Percentiles rank a stretch among this genome's conserved stretches.
These are phyloP conservation scores for Nothomitra cinnamomea DNA, from an alignment of 2,329 filamentous ascomycete genomes.

Conservation along the genomic window DNA sequence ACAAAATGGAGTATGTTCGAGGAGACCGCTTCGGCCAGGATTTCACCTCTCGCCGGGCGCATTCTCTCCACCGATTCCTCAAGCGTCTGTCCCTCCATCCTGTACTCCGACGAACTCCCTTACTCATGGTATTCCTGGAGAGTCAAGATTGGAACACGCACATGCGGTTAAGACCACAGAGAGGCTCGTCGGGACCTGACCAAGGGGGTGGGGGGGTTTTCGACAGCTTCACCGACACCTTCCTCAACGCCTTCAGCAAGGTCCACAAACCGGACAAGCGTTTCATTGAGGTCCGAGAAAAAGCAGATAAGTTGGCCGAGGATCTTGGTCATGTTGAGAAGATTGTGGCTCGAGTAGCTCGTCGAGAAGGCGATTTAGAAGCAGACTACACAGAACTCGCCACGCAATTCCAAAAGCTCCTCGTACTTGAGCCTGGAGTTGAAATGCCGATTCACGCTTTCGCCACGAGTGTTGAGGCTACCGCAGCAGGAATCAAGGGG, in stretches of 20 bases:
- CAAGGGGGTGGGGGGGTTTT: slow-evolving; percentile 53
- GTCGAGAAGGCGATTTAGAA: slow-evolving; percentile 76
- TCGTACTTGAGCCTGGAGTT: slow-evolving; percentile 73
- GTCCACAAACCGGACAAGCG: slow-evolving; percentile 88
- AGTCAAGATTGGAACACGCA: slow-evolving; percentile 91
- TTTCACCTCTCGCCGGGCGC: slow-evolving; percentile 75
- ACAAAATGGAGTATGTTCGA: slow-evolving; percentile 97
- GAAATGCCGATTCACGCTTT: slow-evolving; percentile 72
- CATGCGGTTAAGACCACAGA: slow-evolving; percentile 61
- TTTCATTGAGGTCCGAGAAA: slow-evolving; percentile 86
- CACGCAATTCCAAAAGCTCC: slow-evolving; percentile 87
- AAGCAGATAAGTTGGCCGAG: slow-evolving; percentile 84
- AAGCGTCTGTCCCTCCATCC: slow-evolving; percentile 76
- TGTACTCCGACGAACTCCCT: slow-evolving; percentile 62
- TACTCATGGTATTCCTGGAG: slow-evolving; percentile 83
- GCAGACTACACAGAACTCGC: slow-evolving; percentile 77
- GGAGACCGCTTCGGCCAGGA: slow-evolving; percentile 89
- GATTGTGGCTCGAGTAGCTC: slow-evolving; percentile 78
- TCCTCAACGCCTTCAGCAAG: slow-evolving; percentile 94
- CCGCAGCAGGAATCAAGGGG: slow-evolving; percentile 56
- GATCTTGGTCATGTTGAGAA: slow-evolving; percentile 89
- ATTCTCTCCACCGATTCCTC: slow-evolving; percentile 83
- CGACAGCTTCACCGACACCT: slow-evolving; percentile 87
- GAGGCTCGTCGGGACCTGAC: slow-evolving; percentile 37
- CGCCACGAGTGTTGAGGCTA: slow-evolving; percentile 70